phyloP scores from a whole-genome alignment of 2,329 filamentous ascomycete species.

The Trichocomaceae sp. region DNA sequence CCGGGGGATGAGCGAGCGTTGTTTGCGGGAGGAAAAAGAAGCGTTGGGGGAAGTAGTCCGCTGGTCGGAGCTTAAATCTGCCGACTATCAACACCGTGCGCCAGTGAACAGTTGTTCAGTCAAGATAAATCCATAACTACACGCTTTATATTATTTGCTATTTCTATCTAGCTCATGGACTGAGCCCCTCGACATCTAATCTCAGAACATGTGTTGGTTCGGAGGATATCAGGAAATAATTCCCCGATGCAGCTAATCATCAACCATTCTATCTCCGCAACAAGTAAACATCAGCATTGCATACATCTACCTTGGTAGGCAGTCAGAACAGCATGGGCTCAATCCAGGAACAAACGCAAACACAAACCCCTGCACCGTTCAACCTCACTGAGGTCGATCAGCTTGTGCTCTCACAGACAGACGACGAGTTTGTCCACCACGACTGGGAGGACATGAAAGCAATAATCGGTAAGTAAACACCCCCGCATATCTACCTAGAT shows the following conservation, averaged over 20 bases:
- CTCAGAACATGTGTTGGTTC: not conserved
- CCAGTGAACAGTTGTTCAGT: not conserved
- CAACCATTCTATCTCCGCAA: too few relatives aligned
- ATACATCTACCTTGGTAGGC: not conserved
- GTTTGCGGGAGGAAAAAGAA: not conserved
- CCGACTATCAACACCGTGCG: not conserved
- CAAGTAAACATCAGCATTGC: not conserved
- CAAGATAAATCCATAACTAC: too few relatives aligned
- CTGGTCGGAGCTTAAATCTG: not conserved
- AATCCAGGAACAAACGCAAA: constrained; percentile 3
- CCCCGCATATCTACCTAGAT: not conserved
- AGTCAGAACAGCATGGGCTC: constrained; percentile 12
- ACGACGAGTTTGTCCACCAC: constrained; percentile 47
- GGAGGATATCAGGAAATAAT: not conserved
- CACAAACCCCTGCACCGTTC: constrained; percentile 32
- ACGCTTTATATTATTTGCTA: not conserved
- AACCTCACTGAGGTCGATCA: constrained; percentile 46
- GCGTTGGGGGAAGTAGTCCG: not conserved
- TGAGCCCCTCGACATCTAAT: not conserved
- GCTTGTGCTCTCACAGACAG: constrained; percentile 44
- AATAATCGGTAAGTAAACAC: constrained; percentile 44
- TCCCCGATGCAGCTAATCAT: constrained; percentile 1
- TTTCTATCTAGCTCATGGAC: not conserved
- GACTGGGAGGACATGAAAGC: constrained; percentile 48
- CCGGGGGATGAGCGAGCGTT: not conserved